Evolutionary conservation across 352 stramenopile species (phyloP).

Genomic region (Phytophthora uliginosa): DNA sequence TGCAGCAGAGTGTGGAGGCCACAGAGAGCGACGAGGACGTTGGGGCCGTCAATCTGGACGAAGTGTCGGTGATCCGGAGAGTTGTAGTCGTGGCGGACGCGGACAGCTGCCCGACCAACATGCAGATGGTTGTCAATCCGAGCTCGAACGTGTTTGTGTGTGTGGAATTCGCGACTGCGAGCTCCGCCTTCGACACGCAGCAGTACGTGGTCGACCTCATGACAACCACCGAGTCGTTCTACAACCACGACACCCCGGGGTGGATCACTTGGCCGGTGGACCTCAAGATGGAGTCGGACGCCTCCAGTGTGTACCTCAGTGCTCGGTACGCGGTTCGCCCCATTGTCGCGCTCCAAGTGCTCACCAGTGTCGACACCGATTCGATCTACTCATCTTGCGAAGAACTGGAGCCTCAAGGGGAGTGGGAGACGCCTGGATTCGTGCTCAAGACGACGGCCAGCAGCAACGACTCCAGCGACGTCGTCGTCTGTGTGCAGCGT

Average conservation of each 20-base stretch:
- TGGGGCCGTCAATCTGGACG: conserved; percentile 23
- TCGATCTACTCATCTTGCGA: conserved; percentile 35
- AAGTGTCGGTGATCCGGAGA: conserved; percentile 30
- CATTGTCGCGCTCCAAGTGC: conserved; percentile 45
- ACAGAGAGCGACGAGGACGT: conserved; percentile 18
- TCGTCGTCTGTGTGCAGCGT: conserved; percentile 42
- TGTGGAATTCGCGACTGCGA: conserved; percentile 27
- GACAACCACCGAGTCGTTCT: conserved; percentile 50
- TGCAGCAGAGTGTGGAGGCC: conserved; percentile 37
- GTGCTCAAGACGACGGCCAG: conserved; percentile 32
- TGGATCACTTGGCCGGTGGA: conserved; percentile 52
- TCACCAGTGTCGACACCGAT: conserved; percentile 31
- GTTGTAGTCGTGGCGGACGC: conserved; percentile 33
- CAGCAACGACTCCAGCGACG: conserved; percentile 28
- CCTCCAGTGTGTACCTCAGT: conserved; percentile 46
- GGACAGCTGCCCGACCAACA: conserved; percentile 29
- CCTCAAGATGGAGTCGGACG: conserved; percentile 28
- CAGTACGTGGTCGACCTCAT: conserved; percentile 61
- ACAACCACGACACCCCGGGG: conserved; percentile 54
- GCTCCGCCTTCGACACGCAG: conserved; percentile 21
- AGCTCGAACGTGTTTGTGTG: conserved; percentile 43
- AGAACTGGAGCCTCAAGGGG: conserved; percentile 23
- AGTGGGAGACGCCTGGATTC: conserved; percentile 33
- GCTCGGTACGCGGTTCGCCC: conserved; percentile 42
- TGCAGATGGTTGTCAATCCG: conserved; percentile 35